Percentiles rank a stretch among this genome's conserved stretches.
phyloP scores from a whole-genome alignment of 139 green algal genomes.

The Micractinium sp. region DNA sequence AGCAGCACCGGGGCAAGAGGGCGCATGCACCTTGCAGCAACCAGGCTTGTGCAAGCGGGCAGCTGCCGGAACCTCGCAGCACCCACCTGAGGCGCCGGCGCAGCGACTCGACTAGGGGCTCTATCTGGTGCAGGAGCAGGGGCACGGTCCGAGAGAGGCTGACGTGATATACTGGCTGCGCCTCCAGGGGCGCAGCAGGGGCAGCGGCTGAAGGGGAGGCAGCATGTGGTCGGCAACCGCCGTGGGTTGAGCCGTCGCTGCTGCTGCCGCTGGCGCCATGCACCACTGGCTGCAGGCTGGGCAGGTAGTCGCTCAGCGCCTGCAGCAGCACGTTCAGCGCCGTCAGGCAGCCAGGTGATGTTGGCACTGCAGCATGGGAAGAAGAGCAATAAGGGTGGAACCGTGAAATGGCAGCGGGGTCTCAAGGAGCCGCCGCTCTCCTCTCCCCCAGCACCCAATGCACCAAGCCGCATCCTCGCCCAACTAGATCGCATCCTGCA shows the following conservation, averaged over 20 bases:
- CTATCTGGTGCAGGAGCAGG: slow-evolving; percentile 27
- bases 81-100: neutral
- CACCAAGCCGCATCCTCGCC: no score
- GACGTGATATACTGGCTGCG: slow-evolving; percentile 37
- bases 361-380: neutral
- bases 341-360: neutral
- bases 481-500: no score
- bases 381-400: neutral
- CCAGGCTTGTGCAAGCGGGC: no score
- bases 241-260: neutral
- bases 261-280: neutral
- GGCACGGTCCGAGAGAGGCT: slow-evolving; percentile 43
- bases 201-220: neutral
- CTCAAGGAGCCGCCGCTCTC: no score
- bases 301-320: neutral
- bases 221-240: neutral
- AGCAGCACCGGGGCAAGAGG: no score
- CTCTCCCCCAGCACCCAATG: no score
- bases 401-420: neutral
- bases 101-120: slow-evolving; percentile 24
- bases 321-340: neutral
- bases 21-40: no score
- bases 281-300: neutral
- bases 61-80: neutral
- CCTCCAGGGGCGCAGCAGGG: neutral